These are phyloP conservation scores for Dactylis glomerata DNA, from an alignment of 176 grass and related monocot genomes.

Conservation along the genomic window DNA sequence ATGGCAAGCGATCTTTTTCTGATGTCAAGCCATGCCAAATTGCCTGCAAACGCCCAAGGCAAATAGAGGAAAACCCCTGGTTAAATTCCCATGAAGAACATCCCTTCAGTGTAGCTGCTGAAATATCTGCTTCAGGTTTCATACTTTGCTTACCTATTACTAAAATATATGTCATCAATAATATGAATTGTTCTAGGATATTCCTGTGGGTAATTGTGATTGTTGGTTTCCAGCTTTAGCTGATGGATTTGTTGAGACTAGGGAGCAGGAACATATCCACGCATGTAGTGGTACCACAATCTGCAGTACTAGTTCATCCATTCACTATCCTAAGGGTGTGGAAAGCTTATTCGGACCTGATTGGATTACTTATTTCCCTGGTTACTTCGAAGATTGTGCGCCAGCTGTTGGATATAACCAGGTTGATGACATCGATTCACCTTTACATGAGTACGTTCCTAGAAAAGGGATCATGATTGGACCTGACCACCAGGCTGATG, in stretches of 20 bases:
- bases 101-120: background rate
- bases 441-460: constrained; percentile 36
- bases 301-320: constrained; percentile 21
- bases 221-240: constrained; percentile 40
- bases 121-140: constrained; percentile 57
- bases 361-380: constrained; percentile 50
- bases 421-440: constrained; percentile 36
- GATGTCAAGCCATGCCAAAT: constrained; percentile 50
- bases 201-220: constrained; percentile 11
- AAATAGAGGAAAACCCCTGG: constrained; percentile 35
- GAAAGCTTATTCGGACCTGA: constrained; percentile 38
- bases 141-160: constrained; percentile 23
- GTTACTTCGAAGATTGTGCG: constrained; percentile 47
- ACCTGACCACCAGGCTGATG: constrained; percentile 65
- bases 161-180: constrained; percentile 20
- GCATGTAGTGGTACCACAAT: background rate
- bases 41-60: constrained; percentile 63
- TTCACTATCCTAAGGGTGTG: constrained; percentile 12
- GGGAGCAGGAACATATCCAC: constrained; percentile 1
- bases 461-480: constrained; percentile 66
- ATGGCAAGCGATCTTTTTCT: constrained; percentile 53
- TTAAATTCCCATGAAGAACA: constrained; percentile 27
- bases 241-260: constrained; percentile 34
- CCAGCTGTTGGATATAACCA: constrained; percentile 21
- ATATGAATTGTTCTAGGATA: constrained; percentile 17